Conservation (phyloP, 495 filamentous ascomycete species). For the Xylaria flabelliformis region DNA sequence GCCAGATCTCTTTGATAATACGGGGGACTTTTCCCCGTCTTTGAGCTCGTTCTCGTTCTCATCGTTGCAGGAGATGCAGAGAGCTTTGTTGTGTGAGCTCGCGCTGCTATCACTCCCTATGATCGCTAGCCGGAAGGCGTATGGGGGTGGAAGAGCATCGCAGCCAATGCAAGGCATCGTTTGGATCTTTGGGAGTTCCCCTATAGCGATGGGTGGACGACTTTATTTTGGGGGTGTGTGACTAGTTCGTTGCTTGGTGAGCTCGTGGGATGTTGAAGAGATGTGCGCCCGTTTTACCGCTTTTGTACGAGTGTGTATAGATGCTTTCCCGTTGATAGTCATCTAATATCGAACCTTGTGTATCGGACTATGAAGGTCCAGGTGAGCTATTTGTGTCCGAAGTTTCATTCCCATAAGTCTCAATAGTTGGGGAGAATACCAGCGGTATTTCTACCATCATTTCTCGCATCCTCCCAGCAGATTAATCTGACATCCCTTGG, state of each 20-base stretch:
- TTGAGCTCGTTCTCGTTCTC: neutral
- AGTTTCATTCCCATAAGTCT: neutral
- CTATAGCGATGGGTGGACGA: neutral
- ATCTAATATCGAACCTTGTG: neutral
- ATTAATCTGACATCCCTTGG: neutral
- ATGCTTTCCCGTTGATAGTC: neutral
- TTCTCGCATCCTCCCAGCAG: neutral
- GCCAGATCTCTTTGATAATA: neutral
- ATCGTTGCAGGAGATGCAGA: slow-evolving; percentile 11
- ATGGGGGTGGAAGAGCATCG: slow-evolving; percentile 25
- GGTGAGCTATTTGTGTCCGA: neutral
- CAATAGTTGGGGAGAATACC: neutral
- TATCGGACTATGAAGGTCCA: too few relatives aligned
- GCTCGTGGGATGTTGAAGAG: too few relatives aligned
- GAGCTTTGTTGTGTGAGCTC: slow-evolving; percentile 19
- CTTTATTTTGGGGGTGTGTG: too few relatives aligned
- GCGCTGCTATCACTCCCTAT: slow-evolving; percentile 3
- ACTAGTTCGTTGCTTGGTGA: too few relatives aligned
- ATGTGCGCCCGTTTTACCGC: neutral
- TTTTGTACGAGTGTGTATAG: neutral
- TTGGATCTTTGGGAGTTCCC: neutral
- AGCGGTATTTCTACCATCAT: neutral
- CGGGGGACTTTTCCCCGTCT: neutral
- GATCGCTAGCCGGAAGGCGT: slow-evolving; percentile 21
- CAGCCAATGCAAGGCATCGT: slow-evolving; percentile 23